phyloP scores from a whole-genome alignment of 495 filamentous ascomycete species.

The Hapsidospora chrysogenum region DNA sequence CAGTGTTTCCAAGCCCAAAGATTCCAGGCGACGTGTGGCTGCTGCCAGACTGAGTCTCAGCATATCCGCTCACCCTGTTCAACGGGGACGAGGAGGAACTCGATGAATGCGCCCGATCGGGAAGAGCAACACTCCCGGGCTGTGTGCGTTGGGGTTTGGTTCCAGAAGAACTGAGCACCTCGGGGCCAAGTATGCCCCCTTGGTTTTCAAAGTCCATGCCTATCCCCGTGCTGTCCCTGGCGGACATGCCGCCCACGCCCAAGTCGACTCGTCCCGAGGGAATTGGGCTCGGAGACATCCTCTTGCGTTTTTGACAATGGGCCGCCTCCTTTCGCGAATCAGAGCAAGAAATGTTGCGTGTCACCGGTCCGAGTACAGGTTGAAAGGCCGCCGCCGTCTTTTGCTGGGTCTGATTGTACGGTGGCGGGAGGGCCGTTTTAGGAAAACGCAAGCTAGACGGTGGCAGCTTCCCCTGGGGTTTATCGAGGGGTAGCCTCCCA shows the following conservation, averaged over 20 bases:
- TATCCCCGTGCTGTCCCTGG: background rate
- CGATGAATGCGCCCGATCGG: constrained; percentile 1
- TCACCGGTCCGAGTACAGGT: constrained; percentile 1
- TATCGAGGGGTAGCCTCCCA: constrained; percentile 15
- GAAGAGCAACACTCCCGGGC: background rate
- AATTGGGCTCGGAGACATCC: background rate
- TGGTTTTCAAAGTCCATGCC: background rate
- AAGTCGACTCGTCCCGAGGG: background rate
- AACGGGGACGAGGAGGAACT: background rate
- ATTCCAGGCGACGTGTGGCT: background rate
- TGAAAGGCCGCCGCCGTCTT: background rate
- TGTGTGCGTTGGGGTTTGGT: background rate
- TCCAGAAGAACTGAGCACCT: background rate
- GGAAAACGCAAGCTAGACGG: constrained; percentile 1
- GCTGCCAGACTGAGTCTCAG: background rate
- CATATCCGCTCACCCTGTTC: background rate
- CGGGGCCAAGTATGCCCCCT: background rate
- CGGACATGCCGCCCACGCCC: background rate
- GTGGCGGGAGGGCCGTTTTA: background rate
- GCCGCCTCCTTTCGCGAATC: background rate
- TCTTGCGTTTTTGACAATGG: constrained; percentile 1
- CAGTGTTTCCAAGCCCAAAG: constrained; percentile 1
- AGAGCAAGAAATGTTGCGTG: background rate
- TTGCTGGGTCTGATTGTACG: background rate
- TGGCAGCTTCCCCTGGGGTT: constrained; percentile 7